These are phyloP conservation scores for Magnusiomyces starmeri DNA, from an alignment of 1,139 yeast species.

Conservation along the genomic window DNA sequence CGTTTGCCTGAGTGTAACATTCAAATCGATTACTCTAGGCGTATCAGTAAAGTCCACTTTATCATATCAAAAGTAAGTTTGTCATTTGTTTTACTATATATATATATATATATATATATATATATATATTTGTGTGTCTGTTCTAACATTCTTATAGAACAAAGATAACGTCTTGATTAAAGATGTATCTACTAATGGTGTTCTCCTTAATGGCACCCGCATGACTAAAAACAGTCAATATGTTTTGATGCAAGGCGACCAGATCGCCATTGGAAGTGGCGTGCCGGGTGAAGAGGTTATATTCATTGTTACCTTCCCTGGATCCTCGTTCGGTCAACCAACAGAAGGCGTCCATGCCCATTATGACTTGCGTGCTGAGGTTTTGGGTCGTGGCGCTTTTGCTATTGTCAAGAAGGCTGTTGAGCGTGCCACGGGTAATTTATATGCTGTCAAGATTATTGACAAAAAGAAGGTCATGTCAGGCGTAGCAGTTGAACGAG, in stretches of 20 bases:
- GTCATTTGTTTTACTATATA: conserved; percentile 2
- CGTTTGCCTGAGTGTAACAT: conserved; percentile 61
- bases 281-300: conserved; percentile 68
- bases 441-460: conserved; percentile 86
- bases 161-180: conserved; percentile 22
- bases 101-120: no score
- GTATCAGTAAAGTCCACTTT: conserved; percentile 37
- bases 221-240: conserved; percentile 76
- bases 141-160: conserved; percentile 17
- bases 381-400: conserved; percentile 94
- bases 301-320: conserved; percentile 58
- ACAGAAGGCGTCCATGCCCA: conserved; percentile 49
- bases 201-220: conserved; percentile 68
- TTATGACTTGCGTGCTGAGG: conserved; percentile 72
- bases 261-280: conserved; percentile 84
- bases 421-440: conserved; percentile 73
- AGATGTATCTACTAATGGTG: conserved; percentile 66
- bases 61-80: conserved; percentile 6
- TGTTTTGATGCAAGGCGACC: conserved; percentile 85
- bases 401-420: conserved; percentile 91
- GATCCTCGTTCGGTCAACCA: conserved; percentile 12
- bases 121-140: no score
- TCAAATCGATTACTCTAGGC: conserved; percentile 51
- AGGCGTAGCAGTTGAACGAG: conserved; percentile 77
- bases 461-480: conserved; percentile 77